Evolutionary conservation across 805 yeast genomes (phyloP), one percentile per base, ranked within the genome.

Genomic region (Candida berthetii): DNA sequence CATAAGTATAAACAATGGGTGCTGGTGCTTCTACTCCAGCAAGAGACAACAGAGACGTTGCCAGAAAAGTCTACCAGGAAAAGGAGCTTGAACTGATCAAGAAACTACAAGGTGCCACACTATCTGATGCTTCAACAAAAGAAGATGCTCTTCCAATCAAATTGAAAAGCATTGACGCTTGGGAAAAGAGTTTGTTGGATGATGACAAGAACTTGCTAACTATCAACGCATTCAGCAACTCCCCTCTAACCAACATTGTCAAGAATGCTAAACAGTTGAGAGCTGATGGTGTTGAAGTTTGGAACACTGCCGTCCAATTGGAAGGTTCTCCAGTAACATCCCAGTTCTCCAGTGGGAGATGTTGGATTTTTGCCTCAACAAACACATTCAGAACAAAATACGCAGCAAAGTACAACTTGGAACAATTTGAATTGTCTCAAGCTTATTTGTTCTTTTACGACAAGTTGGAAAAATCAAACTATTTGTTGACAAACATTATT

Each of bases 311-410:
- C 19, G 48, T 60, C 15, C 42, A 44, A 5, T 16, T 54, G 3
- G 79, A 75, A 51, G 84, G 82, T 4, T 51, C 74, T 2, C 87
- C 88, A 15, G 72, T 82, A 15, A 79, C 82, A 35, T 79, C 82
- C 61, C 96, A 86, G 64, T 72, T 74, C 48, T 61, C 74, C 7
- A 76, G 85, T 14, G 96, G 95, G 24, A 68, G 95, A 52, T 86
- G 96, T 63, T 86, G 95, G 95, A 71, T 86, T 48, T 86, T 86
- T 61, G 95, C 95, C 7, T 74, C 89, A 1, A 80, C 86, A 38
- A 86, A 86, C 48, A 74, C 82, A 39, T 68, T 85, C 58, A 71
- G 95, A 52, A 55, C 81, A 36, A 73, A 73, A 40, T 72, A 85
- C 35, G 78, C 78, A 65, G 69, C 72, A 53, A 72, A 74, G 55